Percentiles rank a stretch among this genome's conserved stretches.
Evolutionary conservation across 768 basidiomycete genomes (phyloP).

Genomic region (Boletellus sp.): DNA sequence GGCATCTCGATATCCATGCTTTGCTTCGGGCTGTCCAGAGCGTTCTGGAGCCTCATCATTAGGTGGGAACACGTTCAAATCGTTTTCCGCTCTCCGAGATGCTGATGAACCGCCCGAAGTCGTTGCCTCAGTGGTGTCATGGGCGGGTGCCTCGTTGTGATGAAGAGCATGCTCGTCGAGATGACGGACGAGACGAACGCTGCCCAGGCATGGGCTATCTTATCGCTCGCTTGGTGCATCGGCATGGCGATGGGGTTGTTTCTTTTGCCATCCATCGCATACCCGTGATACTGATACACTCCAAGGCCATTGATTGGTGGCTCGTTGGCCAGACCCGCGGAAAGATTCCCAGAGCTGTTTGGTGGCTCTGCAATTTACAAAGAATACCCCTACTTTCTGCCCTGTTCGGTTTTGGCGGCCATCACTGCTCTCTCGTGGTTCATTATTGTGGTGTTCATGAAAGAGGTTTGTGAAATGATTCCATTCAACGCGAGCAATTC

Average conservation of each 20-base stretch:
- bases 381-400: constrained; percentile 69
- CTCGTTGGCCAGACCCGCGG: constrained; percentile 55
- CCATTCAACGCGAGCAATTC: neutral
- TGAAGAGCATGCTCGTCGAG: constrained; percentile 46
- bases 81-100: neutral
- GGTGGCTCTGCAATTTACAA: constrained; percentile 54
- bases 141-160: constrained; percentile 55
- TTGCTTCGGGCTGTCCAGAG: constrained; percentile 45
- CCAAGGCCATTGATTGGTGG: constrained; percentile 73
- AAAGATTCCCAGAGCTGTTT: constrained; percentile 61
- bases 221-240: constrained; percentile 49
- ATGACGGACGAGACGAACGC: constrained; percentile 35
- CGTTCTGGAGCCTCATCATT: constrained; percentile 41
- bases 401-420: constrained; percentile 60
- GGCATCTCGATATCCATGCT: constrained; percentile 46
- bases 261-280: neutral
- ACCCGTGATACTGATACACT: neutral
- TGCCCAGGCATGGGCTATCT: constrained; percentile 48
- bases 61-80: constrained; percentile 27
- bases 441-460: constrained; percentile 47
- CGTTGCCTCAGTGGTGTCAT: constrained; percentile 46
- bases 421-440: constrained; percentile 50
- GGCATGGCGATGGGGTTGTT: constrained; percentile 43
- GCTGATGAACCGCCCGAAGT: constrained; percentile 12
- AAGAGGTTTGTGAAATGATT: constrained; percentile 40